Evolutionary conservation across 306 rosid genomes (phyloP), one percentile per base, ranked within the genome.

Genomic region (Geum urbanum): DNA sequence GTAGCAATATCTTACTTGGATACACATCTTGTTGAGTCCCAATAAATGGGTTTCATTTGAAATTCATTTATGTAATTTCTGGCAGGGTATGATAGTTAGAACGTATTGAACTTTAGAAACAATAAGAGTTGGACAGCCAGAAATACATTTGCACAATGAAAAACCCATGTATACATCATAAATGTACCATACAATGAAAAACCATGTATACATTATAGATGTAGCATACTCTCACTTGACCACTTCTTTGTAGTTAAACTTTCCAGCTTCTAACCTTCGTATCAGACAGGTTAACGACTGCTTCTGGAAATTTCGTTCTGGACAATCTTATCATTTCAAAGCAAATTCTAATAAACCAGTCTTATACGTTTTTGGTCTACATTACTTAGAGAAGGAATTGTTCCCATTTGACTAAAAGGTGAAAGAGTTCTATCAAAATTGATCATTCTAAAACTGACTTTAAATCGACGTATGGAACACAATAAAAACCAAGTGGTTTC

Each of bases 1-100:
- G 86, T 78, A 27, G 87, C 89, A 19, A 74, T 82, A 69, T 73
- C 86, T 16, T 81, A 59, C 85, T 76, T 87, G 45, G 76, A 84
- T 19, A 57, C 22, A 52, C 53, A 69, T 47, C 18, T 0, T 22
- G 22, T 73, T 11, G 48, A 27, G 22, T 14, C 70, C 9, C 48
- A 16, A 8, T 61, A 40, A 37, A 16, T 60, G 66, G 7, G n/a
- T 37, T 15, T 37, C 46, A 6, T 57, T 61, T 6, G 40, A 61
- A 39, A 61, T 58, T 58, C 63, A 58, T 15, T 5, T 27, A 5
- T 61, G 47, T 39, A 8, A 22, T 39, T 61, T 61, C 46, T 15
- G 2, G 7, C 47, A 39, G 65, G 16, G 47, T 8, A 61, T n/a
- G 20, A 15, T 35, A 39, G 24, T 27, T 13, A 61, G 8, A 16